phyloP scores from a whole-genome alignment of 495 filamentous ascomycete genomes.

The Letharia lupina region DNA sequence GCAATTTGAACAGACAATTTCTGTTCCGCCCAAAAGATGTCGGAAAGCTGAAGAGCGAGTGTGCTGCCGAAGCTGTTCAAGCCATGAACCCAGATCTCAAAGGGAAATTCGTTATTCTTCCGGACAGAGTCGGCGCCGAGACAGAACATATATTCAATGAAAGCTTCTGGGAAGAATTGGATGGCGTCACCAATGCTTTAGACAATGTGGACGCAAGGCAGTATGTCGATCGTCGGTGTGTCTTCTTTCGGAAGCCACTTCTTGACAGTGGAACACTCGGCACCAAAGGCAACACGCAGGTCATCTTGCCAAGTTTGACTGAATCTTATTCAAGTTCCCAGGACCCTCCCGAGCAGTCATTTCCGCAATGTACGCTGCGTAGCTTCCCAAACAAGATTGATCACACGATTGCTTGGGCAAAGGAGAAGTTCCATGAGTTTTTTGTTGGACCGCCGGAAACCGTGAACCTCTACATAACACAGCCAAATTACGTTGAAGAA shows the following conservation, averaged over 20 bases:
- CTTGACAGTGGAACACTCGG: slow-evolving; percentile 95
- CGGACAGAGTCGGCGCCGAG: slow-evolving; percentile 84
- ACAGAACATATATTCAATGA: slow-evolving; percentile 96
- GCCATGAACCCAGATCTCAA: slow-evolving; percentile 90
- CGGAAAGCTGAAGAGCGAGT: slow-evolving; percentile 94
- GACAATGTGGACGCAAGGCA: slow-evolving; percentile 97
- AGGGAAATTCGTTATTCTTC: slow-evolving; percentile 73
- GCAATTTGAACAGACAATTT: slow-evolving; percentile 97
- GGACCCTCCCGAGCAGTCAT: slow-evolving; percentile 95
- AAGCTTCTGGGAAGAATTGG: slow-evolving; percentile 81
- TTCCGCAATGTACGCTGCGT: slow-evolving; percentile 95
- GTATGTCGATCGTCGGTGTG: slow-evolving; percentile 94
- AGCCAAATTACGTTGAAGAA: slow-evolving; percentile 82
- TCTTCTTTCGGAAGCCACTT: slow-evolving; percentile 96
- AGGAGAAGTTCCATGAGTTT: slow-evolving; percentile 86
- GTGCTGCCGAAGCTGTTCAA: slow-evolving; percentile 77
- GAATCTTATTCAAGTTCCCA: slow-evolving; percentile 99
- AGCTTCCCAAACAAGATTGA: slow-evolving; percentile 99
- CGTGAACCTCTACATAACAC: slow-evolving; percentile 87
- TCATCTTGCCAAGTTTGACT: slow-evolving; percentile 80
- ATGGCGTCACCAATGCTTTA: slow-evolving; percentile 92
- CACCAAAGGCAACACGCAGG: slow-evolving; percentile 97
- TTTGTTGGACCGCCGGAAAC: slow-evolving; percentile 92
- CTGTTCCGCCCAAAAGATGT: slow-evolving; percentile 92
- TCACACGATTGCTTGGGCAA: slow-evolving; percentile 97